Conservation (phyloP, 164 flowering plant species). For the Magnolia sinica region DNA sequence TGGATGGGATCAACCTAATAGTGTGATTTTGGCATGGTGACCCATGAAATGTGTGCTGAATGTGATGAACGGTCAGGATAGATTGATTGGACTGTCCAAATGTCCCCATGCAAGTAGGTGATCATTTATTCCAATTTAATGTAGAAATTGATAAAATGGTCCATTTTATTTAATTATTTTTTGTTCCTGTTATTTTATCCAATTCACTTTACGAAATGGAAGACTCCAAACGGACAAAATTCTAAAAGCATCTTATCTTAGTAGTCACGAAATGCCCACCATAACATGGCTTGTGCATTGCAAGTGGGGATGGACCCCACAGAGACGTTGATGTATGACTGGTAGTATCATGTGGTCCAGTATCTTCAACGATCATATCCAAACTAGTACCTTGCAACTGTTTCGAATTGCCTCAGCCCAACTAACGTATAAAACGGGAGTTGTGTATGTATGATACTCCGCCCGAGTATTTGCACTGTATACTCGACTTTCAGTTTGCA, state of each 20-base stretch:
- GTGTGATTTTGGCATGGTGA: too few species aligned
- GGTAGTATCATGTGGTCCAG: background rate
- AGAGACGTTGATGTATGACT: background rate
- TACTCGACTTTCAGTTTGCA: background rate
- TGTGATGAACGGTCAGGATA: too few species aligned
- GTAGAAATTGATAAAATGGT: too few species aligned
- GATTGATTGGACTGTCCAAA: too few species aligned
- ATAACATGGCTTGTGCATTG: background rate
- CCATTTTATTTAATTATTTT: too few species aligned
- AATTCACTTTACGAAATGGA: too few species aligned
- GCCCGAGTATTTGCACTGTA: background rate
- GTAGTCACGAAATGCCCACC: background rate
- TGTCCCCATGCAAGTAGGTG: too few species aligned
- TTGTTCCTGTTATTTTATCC: too few species aligned
- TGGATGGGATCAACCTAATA: too few species aligned
- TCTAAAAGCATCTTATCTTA: background rate
- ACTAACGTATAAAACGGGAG: background rate
- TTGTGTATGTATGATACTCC: background rate
- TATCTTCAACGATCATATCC: background rate
- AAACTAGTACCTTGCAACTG: background rate
- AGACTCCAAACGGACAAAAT: too few species aligned
- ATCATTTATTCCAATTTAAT: too few species aligned
- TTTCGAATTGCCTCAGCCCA: background rate
- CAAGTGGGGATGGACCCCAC: background rate
- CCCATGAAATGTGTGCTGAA: too few species aligned